Evolutionary conservation across 805 yeast species (phyloP).

Genomic region (Zygosaccharomyces bailii): DNA sequence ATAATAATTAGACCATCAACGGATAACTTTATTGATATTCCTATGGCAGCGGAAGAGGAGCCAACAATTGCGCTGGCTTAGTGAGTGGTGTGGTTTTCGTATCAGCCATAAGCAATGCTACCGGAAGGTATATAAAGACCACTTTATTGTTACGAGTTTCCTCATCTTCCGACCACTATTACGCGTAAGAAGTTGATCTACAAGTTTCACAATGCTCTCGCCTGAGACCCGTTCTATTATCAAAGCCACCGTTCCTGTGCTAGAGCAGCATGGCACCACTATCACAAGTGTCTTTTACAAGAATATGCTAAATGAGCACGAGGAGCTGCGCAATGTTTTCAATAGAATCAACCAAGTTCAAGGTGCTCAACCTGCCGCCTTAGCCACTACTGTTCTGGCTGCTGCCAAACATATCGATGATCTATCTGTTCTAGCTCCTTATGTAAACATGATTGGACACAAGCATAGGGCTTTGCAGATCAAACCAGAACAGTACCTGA

Average conservation of each 20-base stretch:
- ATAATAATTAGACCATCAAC: not conserved
- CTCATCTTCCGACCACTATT: too few species aligned
- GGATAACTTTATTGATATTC: not conserved
- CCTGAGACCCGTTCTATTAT: conserved; percentile 37
- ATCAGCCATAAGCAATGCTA: too few species aligned
- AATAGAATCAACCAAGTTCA: conserved; percentile 55
- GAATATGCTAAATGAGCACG: conserved; percentile 50
- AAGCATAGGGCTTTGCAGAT: conserved; percentile 67
- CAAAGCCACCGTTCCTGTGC: conserved; percentile 52
- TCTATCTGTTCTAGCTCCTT: conserved; percentile 47
- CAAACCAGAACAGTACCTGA: conserved; percentile 59
- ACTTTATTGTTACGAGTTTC: too few species aligned
- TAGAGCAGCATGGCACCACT: conserved; percentile 52
- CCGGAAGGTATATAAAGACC: not conserved
- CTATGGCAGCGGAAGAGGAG: not conserved
- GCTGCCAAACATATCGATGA: conserved; percentile 65
- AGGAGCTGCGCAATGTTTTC: conserved; percentile 58
- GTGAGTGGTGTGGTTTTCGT: not conserved
- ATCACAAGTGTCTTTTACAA: conserved; percentile 54
- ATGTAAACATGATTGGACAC: conserved; percentile 56
- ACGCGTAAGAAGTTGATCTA: not conserved
- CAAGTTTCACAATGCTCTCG: conserved; percentile 28
- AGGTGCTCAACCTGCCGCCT: conserved; percentile 57
- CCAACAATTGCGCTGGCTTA: not conserved
- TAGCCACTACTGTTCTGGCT: conserved; percentile 57